Evolutionary conservation across 2,329 filamentous ascomycete genomes (phyloP), one percentile per base, ranked within the genome.

Genomic region (Blastomyces silverae): DNA sequence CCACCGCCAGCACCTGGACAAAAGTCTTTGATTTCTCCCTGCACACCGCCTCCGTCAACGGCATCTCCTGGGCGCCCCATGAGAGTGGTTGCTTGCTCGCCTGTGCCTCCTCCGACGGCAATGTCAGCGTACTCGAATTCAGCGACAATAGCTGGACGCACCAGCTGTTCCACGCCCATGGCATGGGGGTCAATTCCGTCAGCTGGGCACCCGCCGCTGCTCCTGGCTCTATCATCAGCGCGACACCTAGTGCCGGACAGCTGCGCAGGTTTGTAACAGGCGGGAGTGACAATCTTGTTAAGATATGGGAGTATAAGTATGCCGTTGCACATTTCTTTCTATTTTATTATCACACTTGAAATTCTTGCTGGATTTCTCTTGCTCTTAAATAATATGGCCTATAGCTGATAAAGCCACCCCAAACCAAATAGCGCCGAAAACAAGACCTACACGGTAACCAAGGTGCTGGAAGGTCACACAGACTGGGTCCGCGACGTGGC

Each of bases 401-500:
- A 57, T 39, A n/a, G 13, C 28, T 57, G 17, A n/a, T 31, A 17
- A 7, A 17, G 1, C 25, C n/a, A 31, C 37, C 53, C 7, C 17
- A 31, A 20, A 34, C 7, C 1, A n/a, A 44, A 48, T 42, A 84
- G 80, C 72, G 72, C 78, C 5, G 82, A 85, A 69, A 77, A 77
- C 50, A 80, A 81, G 67, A 80, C 77, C 52, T 87, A 86, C 75
- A 77, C 79, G 64, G 78, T 79, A 66, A 79, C 79, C 53, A 76
- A 79, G 56, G 80, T 89, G 13, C 82, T 99, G 69, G 75, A 79
- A 69, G 94, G 94, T 68, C 94, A 99, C 79, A 85, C 86, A 6
- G 94, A 97, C 81, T 99, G 94, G 94, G 94, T 99, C 64, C 88
- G 94, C 68, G 94, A 99, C 77, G 94, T 99, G 15, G 91, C 93